Evolutionary conservation across 2,329 filamentous ascomycete genomes (phyloP).

Genomic region (Pestalotiopsis sp.): DNA sequence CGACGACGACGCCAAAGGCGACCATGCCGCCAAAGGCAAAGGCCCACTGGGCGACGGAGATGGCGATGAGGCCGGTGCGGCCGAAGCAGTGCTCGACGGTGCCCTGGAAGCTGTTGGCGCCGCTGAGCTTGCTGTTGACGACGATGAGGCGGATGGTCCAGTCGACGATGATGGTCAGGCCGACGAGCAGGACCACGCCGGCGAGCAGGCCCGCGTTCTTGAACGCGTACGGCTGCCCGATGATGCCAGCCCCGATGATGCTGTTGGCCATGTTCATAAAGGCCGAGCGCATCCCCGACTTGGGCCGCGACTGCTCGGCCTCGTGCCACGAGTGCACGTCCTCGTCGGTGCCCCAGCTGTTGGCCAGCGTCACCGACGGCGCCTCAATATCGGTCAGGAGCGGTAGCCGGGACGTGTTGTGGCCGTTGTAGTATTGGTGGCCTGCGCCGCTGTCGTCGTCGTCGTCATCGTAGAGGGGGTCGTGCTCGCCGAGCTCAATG

Average conservation of each 20-base stretch:
- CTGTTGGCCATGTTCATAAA: constrained; percentile 99
- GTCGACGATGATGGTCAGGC: constrained; percentile 82
- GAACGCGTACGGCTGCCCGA: constrained; percentile 93
- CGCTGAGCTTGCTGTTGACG: constrained; percentile 95
- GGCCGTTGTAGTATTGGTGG: constrained; percentile 32
- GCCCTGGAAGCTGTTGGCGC: constrained; percentile 90
- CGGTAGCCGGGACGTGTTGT: constrained; percentile 62
- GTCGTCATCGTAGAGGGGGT: constrained; percentile 18
- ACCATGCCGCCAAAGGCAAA: constrained; percentile 99
- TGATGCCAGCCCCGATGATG: constrained; percentile 81
- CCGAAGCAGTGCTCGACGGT: constrained; percentile 97
- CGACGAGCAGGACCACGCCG: constrained; percentile 76
- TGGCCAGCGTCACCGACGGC: constrained; percentile 68
- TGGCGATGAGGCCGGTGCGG: constrained; percentile 82
- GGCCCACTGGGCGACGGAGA: constrained; percentile 89
- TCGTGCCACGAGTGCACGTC: constrained; percentile 53
- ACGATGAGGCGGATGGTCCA: constrained; percentile 99
- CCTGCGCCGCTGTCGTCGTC: constrained; percentile 24
- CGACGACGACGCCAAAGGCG: constrained; percentile 95
- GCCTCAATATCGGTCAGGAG: constrained; percentile 75
- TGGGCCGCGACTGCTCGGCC: constrained; percentile 67
- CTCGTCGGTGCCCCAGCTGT: constrained; percentile 46
- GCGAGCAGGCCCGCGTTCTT: constrained; percentile 85
- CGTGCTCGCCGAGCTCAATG: constrained; percentile 26
- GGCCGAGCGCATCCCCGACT: constrained; percentile 81